Conservation (phyloP, 2,329 filamentous ascomycete species). For the Calonectria ilicicola region DNA sequence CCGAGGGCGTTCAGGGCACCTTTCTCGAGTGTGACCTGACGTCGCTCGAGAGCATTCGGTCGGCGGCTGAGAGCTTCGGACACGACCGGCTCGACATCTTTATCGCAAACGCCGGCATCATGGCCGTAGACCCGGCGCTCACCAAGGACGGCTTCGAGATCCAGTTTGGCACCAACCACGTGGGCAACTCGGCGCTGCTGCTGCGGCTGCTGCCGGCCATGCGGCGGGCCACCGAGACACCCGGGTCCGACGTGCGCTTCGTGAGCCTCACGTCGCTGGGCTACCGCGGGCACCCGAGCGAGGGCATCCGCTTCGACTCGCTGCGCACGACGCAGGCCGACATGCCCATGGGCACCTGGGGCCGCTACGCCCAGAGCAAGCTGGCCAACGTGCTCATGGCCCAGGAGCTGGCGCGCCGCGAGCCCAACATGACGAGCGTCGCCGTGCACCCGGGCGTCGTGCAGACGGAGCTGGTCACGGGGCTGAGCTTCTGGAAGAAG, state of each 20-base stretch:
- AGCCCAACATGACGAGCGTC: slow-evolving; percentile 56
- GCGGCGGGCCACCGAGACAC: slow-evolving; percentile 30
- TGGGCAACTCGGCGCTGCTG: slow-evolving; percentile 47
- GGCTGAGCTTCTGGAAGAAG: slow-evolving; percentile 38
- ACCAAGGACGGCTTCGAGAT: slow-evolving; percentile 50
- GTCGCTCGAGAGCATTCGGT: slow-evolving; percentile 60
- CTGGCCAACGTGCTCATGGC: slow-evolving; percentile 62
- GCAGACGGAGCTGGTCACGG: slow-evolving; percentile 42
- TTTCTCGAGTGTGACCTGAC: slow-evolving; percentile 61
- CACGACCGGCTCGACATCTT: slow-evolving; percentile 56
- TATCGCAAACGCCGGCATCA: slow-evolving; percentile 53
- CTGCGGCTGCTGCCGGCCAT: slow-evolving; percentile 48
- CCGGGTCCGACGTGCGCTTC: slow-evolving; percentile 33
- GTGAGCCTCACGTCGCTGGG: slow-evolving; percentile 45
- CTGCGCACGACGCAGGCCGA: slow-evolving; percentile 42
- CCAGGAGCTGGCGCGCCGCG: slow-evolving; percentile 56
- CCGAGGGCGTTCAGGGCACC: slow-evolving; percentile 33
- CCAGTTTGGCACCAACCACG: slow-evolving; percentile 52
- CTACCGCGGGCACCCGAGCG: slow-evolving; percentile 39
- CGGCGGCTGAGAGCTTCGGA: slow-evolving; percentile 55
- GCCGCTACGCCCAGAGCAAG: slow-evolving; percentile 64
- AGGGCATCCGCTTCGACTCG: slow-evolving; percentile 44
- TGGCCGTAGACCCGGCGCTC: slow-evolving; percentile 40
- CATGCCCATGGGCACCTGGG: slow-evolving; percentile 51
- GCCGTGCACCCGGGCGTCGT: slow-evolving; percentile 62